Base-by-base conservation (phyloP, 2,329 filamentous ascomycete species). In the Diatrype stigma region DNA sequence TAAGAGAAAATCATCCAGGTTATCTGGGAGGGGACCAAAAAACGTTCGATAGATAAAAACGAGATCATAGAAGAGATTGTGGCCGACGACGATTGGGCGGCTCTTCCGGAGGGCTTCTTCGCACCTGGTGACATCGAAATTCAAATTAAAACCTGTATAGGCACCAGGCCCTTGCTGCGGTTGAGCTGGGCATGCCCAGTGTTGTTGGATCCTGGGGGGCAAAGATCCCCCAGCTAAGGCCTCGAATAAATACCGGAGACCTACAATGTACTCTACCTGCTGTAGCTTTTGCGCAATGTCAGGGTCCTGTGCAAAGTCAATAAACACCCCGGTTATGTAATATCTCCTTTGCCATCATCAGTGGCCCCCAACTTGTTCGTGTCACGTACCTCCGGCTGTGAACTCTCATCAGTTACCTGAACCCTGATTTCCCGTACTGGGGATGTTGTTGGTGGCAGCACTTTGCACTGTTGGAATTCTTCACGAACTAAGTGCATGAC, bases 51-150 rank as follows among this genome's bases (percentile, higher is more conserved):
- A 84, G 34, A 87, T 66, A 59, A 86, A 86, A 34, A 81, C 75
- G 3, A 88, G 70, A 57, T 88, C 84, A 2, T 78, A 76, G 55
- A 87, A 81, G 52, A 82, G 72, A 58, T 88, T 87, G 67, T 88
- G 84, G 0, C 84, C 83, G 3, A 87, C 73, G 0, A 87, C 59
- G 1, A 82, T 56, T 0, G 67, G 71, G 2, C 52, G 55, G 12
- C 56, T 59, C 1, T 32, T 30, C 44, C 64, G 63, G 2, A 75
- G 55, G 19, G 54, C 62, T 6, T 30, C 16, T 40, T 73, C 63
- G 23, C 60, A 58, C 16, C 56, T 22, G 11, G 47, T 11, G 22
- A 57, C 51, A 35, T 53, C 19, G 10, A 49, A 54, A 5, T 51
- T 32, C 26, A 46, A 46, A 16, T 53, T 46, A 21, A 52, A 45